Base-by-base conservation (phyloP, 805 yeast genomes). In the Candida khao-thaluensis region DNA sequence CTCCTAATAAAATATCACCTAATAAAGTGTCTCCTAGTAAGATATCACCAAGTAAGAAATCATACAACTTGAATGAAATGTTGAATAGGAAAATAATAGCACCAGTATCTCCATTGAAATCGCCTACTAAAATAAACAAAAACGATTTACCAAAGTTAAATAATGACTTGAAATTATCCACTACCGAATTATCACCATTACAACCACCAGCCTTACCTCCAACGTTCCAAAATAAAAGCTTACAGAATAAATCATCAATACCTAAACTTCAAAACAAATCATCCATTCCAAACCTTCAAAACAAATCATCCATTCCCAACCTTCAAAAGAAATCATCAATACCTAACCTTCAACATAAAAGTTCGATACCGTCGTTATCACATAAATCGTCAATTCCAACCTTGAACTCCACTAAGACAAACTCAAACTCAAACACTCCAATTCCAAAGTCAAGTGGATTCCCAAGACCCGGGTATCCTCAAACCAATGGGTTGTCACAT, bases 1-100 rank as follows among this genome's bases (percentile, higher is more conserved):
- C 12, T n/a, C 28, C 28, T 25, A 29, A 8, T 15, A 29, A 29
- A 36, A 17, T 29, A 7, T 21, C 29, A 3, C 22, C 26, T 5
- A 35, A 18, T 22, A 26, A 35, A 14, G 17, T 8, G 7, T 34
- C 15, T 2, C 61, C 62, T n/a, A 30, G 44, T 6, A 46, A 53
- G n/a, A 68, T 69, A 4, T 65, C 71, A 1, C 74, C 74, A 1
- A 67, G 72, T 6, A 67, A 62, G 41, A 62, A 64, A 30, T 62
- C 66, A 5, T 57, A 58, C 59, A 62, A 68, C 41, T 56, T 69
- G 39, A 59, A 64, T 42, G 51, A 50, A 29, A 41, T 66, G 18
- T 46, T 68, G 30, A 54, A 48, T 35, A 32, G 47, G 10, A 43
- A 43, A 30, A 30, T 43, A 1, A 36, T 42, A 8, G 21, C 34